Base-by-base conservation (phyloP, 2,329 filamentous ascomycete species). In the Xylaria arbuscula region DNA sequence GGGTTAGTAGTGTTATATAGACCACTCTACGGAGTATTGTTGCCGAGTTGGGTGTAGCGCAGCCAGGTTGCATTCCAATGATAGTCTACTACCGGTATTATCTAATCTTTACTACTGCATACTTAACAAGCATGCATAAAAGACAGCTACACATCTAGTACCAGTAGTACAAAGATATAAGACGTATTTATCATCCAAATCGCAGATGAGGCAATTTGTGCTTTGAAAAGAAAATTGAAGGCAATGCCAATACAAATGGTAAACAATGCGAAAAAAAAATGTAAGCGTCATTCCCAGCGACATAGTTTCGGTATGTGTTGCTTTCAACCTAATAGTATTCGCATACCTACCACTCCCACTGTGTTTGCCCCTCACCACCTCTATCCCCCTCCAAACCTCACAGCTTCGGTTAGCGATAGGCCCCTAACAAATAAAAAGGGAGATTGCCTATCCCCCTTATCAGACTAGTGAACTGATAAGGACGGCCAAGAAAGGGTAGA, bases 391-490 rank as follows among this genome's bases (percentile, higher is more conserved):
- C 32, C 7, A 3, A 28, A 19, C 47, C 7, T 10, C 9, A 24
- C 45, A 47, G 45, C 40, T 45, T 47, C 42, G 42, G 42, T n/a
- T 47, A 47, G 48, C n/a, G 48, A 9, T 24, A 24, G 17, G 3
- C 10, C 13, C 17, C 9, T 50, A 50, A 50, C 24, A 47, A 50
- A 50, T 28, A 42, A 40, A 40, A 24, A 28, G 28, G 47, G 59
- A 63, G 60, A 56, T 55, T 54, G 8, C 51, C 17, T 17, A 13
- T 10, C 19, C 34, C 13, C 28, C 42, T 34, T 57, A 48, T 63
- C 51, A 19, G 13, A 53, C 53, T 53, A 34, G 54, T 47, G 8
- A 17, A 36, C 11, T 22, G 62, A 64, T 64, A 64, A 58, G 19
- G 2, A 11, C 11, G 17, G 55, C 48, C 56, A 48, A 65, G 48